A percentile compares a stretch with the other conserved stretches of the same genome.
Conservation (phyloP, 768 basidiomycete genomes). For the Mycena metata region DNA sequence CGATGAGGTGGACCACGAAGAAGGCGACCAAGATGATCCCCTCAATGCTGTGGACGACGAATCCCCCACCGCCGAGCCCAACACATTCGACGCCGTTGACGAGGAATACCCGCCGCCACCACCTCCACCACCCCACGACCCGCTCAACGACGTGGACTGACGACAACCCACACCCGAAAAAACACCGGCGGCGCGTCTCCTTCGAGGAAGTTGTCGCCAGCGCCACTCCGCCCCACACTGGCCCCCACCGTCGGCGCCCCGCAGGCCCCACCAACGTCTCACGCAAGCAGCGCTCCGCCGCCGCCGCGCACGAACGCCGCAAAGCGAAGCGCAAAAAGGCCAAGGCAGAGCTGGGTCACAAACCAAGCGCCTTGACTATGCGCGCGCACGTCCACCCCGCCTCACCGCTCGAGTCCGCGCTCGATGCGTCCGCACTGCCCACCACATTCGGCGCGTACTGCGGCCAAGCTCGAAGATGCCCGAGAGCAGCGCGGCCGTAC, state of each 20-base stretch:
- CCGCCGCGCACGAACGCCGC: neutral
- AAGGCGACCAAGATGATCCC: neutral
- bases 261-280: too few species aligned
- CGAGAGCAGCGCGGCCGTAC: too few species aligned
- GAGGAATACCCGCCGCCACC: neutral
- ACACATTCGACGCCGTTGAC: conserved; percentile 5
- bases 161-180: neutral
- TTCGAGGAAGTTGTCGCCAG: neutral
- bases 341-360: neutral
- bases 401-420: neutral
- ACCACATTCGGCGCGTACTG: conserved; percentile 5
- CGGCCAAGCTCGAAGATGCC: conserved; percentile 7
- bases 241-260: neutral
- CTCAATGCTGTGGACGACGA: neutral
- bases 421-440: conserved; percentile 3
- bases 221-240: neutral
- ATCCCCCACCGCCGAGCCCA: neutral
- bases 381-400: neutral
- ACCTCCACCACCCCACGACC: neutral
- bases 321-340: neutral
- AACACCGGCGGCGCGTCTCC: neutral
- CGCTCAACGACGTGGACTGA: neutral
- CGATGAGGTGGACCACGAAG: conserved; percentile 6
- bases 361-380: conserved; percentile 1
- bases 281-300: too few species aligned